Evolutionary conservation across 176 grass and related monocot genomes (phyloP), one percentile per base, ranked within the genome.

Genomic region (Melocanna baccifera): DNA sequence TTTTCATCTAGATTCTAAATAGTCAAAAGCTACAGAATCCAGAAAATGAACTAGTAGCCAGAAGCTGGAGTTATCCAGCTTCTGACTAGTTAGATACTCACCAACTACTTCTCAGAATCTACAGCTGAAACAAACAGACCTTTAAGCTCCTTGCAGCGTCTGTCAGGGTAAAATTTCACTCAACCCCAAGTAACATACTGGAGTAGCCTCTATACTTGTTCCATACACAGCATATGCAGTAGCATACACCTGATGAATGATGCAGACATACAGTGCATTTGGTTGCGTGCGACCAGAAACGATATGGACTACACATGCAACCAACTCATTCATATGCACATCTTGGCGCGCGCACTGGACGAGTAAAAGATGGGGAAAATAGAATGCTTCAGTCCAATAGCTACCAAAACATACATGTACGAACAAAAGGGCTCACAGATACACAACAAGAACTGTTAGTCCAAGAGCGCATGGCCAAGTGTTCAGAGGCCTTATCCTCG

Each of bases 361-460:
- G 52, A 41, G 40, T 9, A 41, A 36, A 36, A 36, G 34, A 5
- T 36, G 34, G 34, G 34, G 39, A 40, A 40, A 8, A 7, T 5
- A 26, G 37, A 77, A 73, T 14, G 84, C 84, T 67, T 28, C 73
- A 28, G 48, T 83, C 88, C 79, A 86, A 67, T 6, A 82, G n/a
- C 83, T 67, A 86, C 56, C 37, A 9, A 40, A 32, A 47, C 78
- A 78, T 25, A 73, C 73, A 79, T n/a, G 84, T 79, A 42, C 58
- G 37, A 73, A 90, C 84, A 67, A 78, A 90, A 67, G 47, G 56
- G 66, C 73, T 77, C 56, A 23, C 43, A 41, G 66, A 36, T 71
- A 26, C 45, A 0, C 28, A 86, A 32, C 63, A 45, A 62, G 66
- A 18, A 37, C 82, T 55, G 36, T 63, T 86, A 82, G 40, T 82